phyloP scores from a whole-genome alignment of 129 eudicot genomes.

The Flaveria trinervia region DNA sequence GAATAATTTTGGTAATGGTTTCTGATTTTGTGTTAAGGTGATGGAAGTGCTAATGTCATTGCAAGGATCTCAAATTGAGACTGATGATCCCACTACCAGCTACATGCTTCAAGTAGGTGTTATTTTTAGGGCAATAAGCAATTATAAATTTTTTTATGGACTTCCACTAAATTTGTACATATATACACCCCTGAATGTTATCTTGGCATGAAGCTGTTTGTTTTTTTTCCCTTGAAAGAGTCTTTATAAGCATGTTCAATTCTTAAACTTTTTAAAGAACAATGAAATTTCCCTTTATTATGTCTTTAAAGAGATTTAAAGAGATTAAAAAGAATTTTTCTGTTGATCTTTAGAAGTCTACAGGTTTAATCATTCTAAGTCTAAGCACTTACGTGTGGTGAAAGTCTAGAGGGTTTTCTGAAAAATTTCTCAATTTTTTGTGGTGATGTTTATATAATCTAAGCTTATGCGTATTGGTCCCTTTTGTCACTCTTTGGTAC shows the following conservation, averaged over 20 bases:
- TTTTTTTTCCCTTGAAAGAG: background rate
- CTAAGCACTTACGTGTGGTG: background rate
- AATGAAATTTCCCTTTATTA: background rate
- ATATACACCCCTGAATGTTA: background rate
- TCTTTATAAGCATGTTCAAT: background rate
- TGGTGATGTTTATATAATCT: background rate
- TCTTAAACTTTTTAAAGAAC: background rate
- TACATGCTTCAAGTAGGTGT: conserved; percentile 94
- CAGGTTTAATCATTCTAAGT: background rate
- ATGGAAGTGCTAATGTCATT: conserved; percentile 98
- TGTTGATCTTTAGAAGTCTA: background rate
- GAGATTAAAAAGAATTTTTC: background rate
- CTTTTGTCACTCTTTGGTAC: background rate
- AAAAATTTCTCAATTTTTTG: background rate
- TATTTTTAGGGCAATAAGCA: background rate
- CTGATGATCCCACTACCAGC: conserved; percentile 99
- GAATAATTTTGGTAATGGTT: background rate
- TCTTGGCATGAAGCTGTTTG: background rate
- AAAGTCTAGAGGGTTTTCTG: background rate
- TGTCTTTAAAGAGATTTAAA: background rate
- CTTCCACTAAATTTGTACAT: background rate
- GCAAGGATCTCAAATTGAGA: conserved; percentile 98
- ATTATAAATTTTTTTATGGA: background rate
- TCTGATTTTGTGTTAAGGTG: conserved; percentile 51
- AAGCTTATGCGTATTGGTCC: conserved; percentile 12